A percentile compares a stretch with the other conserved stretches of the same genome.
Conservation (phyloP, 2,329 filamentous ascomycete genomes). For the Arthroderma sp. region DNA sequence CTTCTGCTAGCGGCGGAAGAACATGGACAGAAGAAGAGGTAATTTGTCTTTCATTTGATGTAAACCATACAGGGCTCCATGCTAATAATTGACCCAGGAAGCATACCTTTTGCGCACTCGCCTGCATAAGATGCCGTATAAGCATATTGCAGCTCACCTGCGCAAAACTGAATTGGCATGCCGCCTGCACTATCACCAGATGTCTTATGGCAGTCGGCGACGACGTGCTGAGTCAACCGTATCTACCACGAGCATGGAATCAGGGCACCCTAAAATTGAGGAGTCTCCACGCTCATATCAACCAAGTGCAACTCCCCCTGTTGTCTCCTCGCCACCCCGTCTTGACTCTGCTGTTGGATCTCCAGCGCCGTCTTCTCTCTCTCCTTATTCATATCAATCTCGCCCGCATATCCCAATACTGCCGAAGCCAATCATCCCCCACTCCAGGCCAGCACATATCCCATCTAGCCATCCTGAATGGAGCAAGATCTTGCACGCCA, state of each 20-base stretch:
- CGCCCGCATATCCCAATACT: constrained; percentile 5
- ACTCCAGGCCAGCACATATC: not conserved
- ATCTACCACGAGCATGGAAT: constrained; percentile 38
- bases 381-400: constrained; percentile 2
- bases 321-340: no score
- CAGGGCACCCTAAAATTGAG: constrained; percentile 15
- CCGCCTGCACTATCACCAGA: constrained; percentile 75
- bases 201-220: constrained; percentile 69
- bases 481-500: constrained; percentile 1
- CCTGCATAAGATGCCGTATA: constrained; percentile 80
- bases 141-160: constrained; percentile 71
- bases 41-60: constrained; percentile 11
- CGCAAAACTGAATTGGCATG: constrained; percentile 83
- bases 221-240: constrained; percentile 60
- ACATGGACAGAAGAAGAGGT: constrained; percentile 83
- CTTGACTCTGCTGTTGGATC: not conserved
- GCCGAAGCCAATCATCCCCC: constrained; percentile 3
- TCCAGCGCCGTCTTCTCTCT: constrained; percentile 2
- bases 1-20: constrained; percentile 60
- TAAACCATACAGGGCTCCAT: not conserved
- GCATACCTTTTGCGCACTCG: constrained; percentile 72
- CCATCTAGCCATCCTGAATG: constrained; percentile 3
- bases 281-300: not conserved
- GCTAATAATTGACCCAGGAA: constrained; percentile 41
- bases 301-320: no score